Percentiles rank a stretch among this genome's conserved stretches.
phyloP scores from a whole-genome alignment of 2,329 filamentous ascomycete species.

The Nigrograna mackinnonii region DNA sequence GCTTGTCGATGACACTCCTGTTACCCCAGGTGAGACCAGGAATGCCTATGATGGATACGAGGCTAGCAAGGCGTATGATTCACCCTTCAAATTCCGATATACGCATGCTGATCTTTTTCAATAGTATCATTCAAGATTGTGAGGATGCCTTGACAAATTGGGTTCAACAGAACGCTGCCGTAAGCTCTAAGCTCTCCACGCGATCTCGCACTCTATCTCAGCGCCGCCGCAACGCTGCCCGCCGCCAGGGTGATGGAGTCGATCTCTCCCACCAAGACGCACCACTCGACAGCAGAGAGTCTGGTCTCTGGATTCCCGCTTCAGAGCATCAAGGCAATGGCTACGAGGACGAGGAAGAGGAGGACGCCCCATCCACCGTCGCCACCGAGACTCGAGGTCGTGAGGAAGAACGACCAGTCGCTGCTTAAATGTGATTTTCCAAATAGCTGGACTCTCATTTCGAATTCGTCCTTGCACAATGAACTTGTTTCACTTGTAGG shows the following conservation, averaged over 20 bases:
- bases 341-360: conserved; percentile 68
- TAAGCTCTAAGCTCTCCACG: conserved; percentile 83
- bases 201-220: conserved; percentile 87
- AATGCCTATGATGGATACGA: conserved; percentile 97
- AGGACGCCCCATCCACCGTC: conserved; percentile 52
- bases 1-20: conserved; percentile 92
- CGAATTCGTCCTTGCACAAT: background rate
- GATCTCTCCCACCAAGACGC: conserved; percentile 84
- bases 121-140: conserved; percentile 94
- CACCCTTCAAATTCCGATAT: background rate
- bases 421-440: conserved; percentile 33
- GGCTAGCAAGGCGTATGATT: conserved; percentile 77
- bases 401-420: conserved; percentile 49
- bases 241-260: conserved; percentile 70
- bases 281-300: conserved; percentile 73
- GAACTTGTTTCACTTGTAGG: too few relatives aligned
- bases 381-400: conserved; percentile 49
- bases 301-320: conserved; percentile 78
- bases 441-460: background rate
- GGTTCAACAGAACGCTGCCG: conserved; percentile 87
- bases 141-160: conserved; percentile 97
- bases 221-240: conserved; percentile 69
- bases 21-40: conserved; percentile 95
- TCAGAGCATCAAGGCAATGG: conserved; percentile 66
- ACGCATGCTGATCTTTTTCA: conserved; percentile 17